A percentile compares a stretch with the other conserved stretches of the same genome.
Conservation (phyloP, 176 grass and related monocot species). For the sorghum (Sorghum bicolor) region Sorghum_bicolor_NCBIv3 NC_012871.2:73292001-73292500, state of each 20-base stretch:
- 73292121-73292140: not conserved
- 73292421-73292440: not conserved
- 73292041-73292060: not conserved
- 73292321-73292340: not conserved
- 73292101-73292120: not conserved
- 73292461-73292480: not conserved
- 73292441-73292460: not conserved
- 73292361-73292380: not conserved
- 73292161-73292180: not conserved
- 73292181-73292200: not conserved
- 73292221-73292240: conserved; percentile 6
- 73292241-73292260: not conserved
- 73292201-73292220: not conserved
- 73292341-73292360: not conserved
- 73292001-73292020: not conserved
- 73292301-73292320: conserved; percentile 2
- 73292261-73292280: conserved; percentile 2
- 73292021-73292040: not conserved
- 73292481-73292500: not conserved
- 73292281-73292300: not conserved
- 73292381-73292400: not conserved
- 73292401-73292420: conserved; percentile 5
- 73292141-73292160: not conserved
- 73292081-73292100: not conserved
- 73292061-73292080: not conserved